These are phyloP conservation scores for Calonectria pteridis DNA, from an alignment of 2,329 filamentous ascomycete species.

Conservation along the genomic window DNA sequence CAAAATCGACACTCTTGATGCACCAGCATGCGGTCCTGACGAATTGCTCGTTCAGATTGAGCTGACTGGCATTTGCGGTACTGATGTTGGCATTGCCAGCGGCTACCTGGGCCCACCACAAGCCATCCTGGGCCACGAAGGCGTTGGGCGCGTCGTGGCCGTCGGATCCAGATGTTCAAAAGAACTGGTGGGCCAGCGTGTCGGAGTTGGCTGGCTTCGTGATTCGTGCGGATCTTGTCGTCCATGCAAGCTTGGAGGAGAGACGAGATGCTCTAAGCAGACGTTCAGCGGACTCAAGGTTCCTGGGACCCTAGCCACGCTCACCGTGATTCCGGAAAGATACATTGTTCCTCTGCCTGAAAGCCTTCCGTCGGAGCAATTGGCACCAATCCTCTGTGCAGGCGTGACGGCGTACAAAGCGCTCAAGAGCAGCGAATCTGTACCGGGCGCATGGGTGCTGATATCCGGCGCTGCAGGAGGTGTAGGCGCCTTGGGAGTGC, in stretches of 20 bases:
- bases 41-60: conserved; percentile 51
- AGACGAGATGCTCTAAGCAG: conserved; percentile 15
- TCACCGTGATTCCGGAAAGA: conserved; percentile 16
- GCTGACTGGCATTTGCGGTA: conserved; percentile 54
- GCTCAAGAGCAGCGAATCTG: conserved; percentile 15
- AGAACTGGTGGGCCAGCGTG: conserved; percentile 49
- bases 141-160: conserved; percentile 54
- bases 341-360: conserved; percentile 12
- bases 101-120: conserved; percentile 52
- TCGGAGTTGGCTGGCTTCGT: conserved; percentile 53
- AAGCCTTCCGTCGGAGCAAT: neutral
- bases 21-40: conserved; percentile 35
- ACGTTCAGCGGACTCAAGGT: neutral
- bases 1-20: neutral
- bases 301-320: conserved; percentile 6
- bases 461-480: conserved; percentile 22
- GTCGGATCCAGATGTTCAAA: conserved; percentile 51
- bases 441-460: conserved; percentile 14
- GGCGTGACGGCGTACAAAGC: conserved; percentile 27
- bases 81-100: conserved; percentile 53
- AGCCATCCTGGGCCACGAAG: conserved; percentile 58
- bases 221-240: conserved; percentile 17
- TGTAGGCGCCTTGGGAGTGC: conserved; percentile 15
- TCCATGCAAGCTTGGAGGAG: conserved; percentile 11
- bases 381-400: conserved; percentile 18